phyloP scores from a whole-genome alignment of 169 alveolate genomes.

The Cyclospora cayetanensis region DNA sequence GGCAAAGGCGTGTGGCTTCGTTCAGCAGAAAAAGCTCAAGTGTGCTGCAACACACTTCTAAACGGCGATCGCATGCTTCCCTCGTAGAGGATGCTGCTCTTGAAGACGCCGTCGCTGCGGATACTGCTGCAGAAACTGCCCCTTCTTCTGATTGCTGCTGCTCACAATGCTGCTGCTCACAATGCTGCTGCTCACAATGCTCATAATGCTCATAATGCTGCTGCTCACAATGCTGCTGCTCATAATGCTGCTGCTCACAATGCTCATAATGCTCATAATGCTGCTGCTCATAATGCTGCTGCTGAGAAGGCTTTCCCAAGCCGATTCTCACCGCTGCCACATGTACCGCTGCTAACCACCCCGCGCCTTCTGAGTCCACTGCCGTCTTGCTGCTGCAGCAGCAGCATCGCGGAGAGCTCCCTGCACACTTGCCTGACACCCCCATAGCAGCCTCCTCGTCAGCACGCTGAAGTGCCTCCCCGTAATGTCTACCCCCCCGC shows the following conservation, averaged over 20 bases:
- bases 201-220: background rate
- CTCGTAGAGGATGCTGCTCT: background rate
- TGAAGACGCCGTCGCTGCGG: background rate
- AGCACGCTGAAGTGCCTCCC: no score
- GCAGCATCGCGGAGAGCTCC: no score
- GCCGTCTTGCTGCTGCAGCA: background rate
- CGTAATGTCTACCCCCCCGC: no score
- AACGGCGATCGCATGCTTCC: background rate
- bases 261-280: background rate
- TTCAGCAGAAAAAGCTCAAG: constrained; percentile 2
- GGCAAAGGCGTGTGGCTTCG: constrained; percentile 19
- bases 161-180: background rate
- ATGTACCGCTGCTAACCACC: constrained; percentile 56
- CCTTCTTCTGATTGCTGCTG: background rate
- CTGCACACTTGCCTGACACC: no score
- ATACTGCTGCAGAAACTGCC: background rate
- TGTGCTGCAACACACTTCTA: background rate
- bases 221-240: constrained; percentile 37
- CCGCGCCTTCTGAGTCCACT: constrained; percentile 12
- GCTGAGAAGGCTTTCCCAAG: constrained; percentile 9
- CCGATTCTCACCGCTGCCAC: background rate
- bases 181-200: no score
- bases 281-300: constrained; percentile 22
- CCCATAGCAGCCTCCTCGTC: no score
- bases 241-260: no score